Evolutionary conservation across 768 basidiomycete species (phyloP), one percentile per base, ranked within the genome.

Genomic region (Tylopilus vinaceipallidus): DNA sequence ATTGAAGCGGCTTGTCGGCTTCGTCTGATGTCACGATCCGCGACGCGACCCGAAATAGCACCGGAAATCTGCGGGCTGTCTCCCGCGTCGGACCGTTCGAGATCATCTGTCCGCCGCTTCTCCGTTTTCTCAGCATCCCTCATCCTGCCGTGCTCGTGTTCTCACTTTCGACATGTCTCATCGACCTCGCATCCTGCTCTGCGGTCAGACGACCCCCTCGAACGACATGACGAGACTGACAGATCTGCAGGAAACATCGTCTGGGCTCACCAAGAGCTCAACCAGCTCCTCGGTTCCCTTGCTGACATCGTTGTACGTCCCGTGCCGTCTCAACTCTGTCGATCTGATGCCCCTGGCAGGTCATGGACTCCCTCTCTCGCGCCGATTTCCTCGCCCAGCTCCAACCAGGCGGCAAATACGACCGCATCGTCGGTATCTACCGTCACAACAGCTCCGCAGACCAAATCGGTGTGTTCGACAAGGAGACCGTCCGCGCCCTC

Each of bases 261-360:
- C 26, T 94, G 91, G 91, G 89, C 91, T 0, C 82, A 88, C 52
- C 76, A 88, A 22, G 88, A 94, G 49, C 74, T 83, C 45, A 71
- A 82, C 48, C 69, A 76, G 32, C 73, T 91, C 51, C 79, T 93
- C 32, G 77, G 77, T 0, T 73, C 76, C 45, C 78, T 89, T 49
- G 83, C 90, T 27, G 84, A 92, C 44, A 74, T 94, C 26, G 73
- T 92, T 42, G 93, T 93, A 65, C 62, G 90, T 77, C 23, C 11
- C 19, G 12, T 2, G 10, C 13, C 8, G 6, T 9, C 17, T 6
- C n/a, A 16, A 26, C 7, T 11, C 32, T 11, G 3, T 42, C 23
- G 42, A n/a, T 42, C 33, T 43, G 27, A 19, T 22, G 43, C 22
- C 35, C 7, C 30, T 12, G n/a, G 37, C 29, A 84, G 83, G 63